These are phyloP conservation scores for Ogataea philodendri DNA, from an alignment of 805 yeast genomes.

Conservation along the genomic window DNA sequence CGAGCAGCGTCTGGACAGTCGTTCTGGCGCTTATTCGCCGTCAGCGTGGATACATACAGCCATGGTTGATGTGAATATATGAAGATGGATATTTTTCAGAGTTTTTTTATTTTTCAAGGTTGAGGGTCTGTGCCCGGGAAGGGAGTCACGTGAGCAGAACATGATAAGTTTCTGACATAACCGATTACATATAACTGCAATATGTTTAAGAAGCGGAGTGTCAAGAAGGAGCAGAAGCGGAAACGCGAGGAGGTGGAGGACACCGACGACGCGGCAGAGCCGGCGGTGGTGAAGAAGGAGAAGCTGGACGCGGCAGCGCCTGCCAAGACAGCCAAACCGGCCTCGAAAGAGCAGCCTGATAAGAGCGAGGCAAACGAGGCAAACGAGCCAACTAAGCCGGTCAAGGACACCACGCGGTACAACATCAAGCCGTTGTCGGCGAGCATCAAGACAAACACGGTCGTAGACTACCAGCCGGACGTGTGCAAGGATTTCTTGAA, in stretches of 20 bases:
- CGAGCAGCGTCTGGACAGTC: no score
- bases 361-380: not conserved
- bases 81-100: conserved; percentile 9
- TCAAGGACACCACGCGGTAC: conserved; percentile 1
- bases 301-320: conserved; percentile 2
- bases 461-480: conserved; percentile 87
- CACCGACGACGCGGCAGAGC: not conserved
- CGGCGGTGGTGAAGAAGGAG: conserved; percentile 2
- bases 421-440: conserved; percentile 33
- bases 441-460: conserved; percentile 61
- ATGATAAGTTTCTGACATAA: no score
- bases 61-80: conserved; percentile 22
- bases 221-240: conserved; percentile 17
- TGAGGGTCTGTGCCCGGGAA: conserved; percentile 7
- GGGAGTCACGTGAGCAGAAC: conserved; percentile 1
- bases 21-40: conserved; percentile 1
- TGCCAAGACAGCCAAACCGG: no score
- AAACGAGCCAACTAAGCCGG: not conserved
- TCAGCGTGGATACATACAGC: conserved; percentile 29
- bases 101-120: conserved; percentile 7
- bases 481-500: conserved; percentile 88
- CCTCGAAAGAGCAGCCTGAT: no score
- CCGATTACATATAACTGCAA: no score
- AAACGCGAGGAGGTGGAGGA: conserved; percentile 5
- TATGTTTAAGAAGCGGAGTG: conserved; percentile 42